These are phyloP conservation scores for Linderniella brevidens DNA, from an alignment of 257 asterid species.

Conservation along the genomic window DNA sequence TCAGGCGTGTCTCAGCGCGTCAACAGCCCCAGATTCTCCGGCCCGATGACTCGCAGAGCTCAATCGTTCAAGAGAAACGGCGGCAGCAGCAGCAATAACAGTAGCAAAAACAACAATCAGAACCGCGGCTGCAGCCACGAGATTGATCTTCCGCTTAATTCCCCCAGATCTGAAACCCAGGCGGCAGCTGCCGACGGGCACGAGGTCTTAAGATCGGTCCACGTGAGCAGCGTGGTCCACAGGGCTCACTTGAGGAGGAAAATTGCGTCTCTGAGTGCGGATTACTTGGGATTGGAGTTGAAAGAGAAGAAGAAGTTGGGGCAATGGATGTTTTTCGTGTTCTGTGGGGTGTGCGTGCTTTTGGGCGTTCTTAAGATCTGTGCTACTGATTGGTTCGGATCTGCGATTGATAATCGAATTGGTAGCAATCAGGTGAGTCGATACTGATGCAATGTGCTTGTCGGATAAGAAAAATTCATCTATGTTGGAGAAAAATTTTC, in stretches of 20 bases:
- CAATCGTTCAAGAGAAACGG: slow-evolving; percentile 51
- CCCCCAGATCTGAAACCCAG: slow-evolving; percentile 81
- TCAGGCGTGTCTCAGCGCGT: slow-evolving; percentile 62
- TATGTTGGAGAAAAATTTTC: no score
- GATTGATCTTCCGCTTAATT: slow-evolving; percentile 60
- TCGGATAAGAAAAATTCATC: neutral
- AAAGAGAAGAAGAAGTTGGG: slow-evolving; percentile 60
- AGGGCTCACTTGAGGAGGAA: slow-evolving; percentile 64
- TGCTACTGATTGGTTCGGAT: slow-evolving; percentile 94
- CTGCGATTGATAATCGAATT: slow-evolving; percentile 48
- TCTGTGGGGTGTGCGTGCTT: slow-evolving; percentile 75
- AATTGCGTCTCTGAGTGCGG: slow-evolving; percentile 47
- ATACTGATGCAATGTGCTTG: neutral
- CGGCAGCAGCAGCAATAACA: slow-evolving; percentile 10
- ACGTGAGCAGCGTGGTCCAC: slow-evolving; percentile 47
- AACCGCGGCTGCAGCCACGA: slow-evolving; percentile 14
- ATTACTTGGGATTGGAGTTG: slow-evolving; percentile 58
- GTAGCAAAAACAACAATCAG: slow-evolving; percentile 16
- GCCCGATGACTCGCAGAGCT: slow-evolving; percentile 8
- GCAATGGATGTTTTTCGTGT: slow-evolving; percentile 66
- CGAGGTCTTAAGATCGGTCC: slow-evolving; percentile 36
- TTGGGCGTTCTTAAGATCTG: slow-evolving; percentile 70
- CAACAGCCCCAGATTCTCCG: slow-evolving; percentile 77
- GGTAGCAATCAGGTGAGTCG: slow-evolving; percentile 43
- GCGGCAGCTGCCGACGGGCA: slow-evolving; percentile 31